phyloP scores from a whole-genome alignment of 768 basidiomycete species.

The Coprinopsis strossmayeri region DNA sequence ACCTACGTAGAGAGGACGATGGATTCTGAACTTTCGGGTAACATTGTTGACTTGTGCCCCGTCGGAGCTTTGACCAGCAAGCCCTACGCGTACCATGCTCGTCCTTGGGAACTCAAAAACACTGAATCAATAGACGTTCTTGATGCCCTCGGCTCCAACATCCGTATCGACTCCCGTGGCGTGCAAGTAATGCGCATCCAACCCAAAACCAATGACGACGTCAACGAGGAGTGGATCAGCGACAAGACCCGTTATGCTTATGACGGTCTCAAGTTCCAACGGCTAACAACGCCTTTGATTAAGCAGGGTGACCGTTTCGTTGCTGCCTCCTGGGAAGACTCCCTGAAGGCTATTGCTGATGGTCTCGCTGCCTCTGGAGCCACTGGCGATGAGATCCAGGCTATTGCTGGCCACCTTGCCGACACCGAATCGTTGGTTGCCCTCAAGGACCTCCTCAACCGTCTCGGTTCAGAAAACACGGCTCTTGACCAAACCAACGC shows the following conservation, averaged over 20 bases:
- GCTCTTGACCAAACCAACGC: slow-evolving; percentile 72
- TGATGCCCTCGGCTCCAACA: slow-evolving; percentile 95
- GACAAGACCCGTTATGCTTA: slow-evolving; percentile 98
- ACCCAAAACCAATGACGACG: slow-evolving; percentile 92
- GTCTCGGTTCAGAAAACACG: slow-evolving; percentile 92
- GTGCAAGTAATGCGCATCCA: slow-evolving; percentile 97
- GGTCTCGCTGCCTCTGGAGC: slow-evolving; percentile 80
- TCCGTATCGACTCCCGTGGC: slow-evolving; percentile 91
- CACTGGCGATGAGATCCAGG: slow-evolving; percentile 88
- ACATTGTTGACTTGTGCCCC: slow-evolving; percentile 95
- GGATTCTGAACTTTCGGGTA: slow-evolving; percentile 96
- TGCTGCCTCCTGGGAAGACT: slow-evolving; percentile 86
- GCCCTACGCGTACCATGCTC: slow-evolving; percentile 95
- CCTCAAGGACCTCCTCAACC: slow-evolving; percentile 89
- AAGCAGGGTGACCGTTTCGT: slow-evolving; percentile 93
- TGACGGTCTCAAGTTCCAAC: slow-evolving; percentile 93
- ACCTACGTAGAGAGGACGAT: slow-evolving; percentile 98
- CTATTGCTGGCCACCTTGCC: slow-evolving; percentile 85
- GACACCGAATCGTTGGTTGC: slow-evolving; percentile 93
- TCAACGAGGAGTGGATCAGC: slow-evolving; percentile 99
- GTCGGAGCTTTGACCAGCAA: slow-evolving; percentile 98
- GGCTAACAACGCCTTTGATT: slow-evolving; percentile 86
- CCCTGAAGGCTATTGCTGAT: slow-evolving; percentile 68
- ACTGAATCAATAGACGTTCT: slow-evolving; percentile 95
- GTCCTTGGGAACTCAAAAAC: slow-evolving; percentile 98